Evolutionary conservation across 2,329 filamentous ascomycete genomes (phyloP), one percentile per base, ranked within the genome.

Genomic region (Fusarium sp.): DNA sequence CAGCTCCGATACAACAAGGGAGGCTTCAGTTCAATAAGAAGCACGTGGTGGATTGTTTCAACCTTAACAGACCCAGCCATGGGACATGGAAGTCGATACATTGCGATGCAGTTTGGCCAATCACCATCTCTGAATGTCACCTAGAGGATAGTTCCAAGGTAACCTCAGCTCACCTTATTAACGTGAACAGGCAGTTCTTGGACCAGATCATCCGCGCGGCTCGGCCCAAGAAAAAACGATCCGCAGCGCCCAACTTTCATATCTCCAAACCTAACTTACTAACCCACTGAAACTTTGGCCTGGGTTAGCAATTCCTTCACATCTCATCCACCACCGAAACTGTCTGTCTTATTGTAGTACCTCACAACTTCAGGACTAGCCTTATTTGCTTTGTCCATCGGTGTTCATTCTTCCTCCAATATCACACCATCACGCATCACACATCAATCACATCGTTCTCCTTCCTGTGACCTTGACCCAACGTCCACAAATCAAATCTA

Each of bases 221-320:
- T 72, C 70, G 70, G 70, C 66, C 70, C 70, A 72, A 72, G 62
- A 65, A 73, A 71, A 65, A 53, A 56, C 70, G 70, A 72, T 73
- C 70, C 70, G 61, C 70, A 73, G 70, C 60, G 70, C 70, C 70
- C 70, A 71, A 72, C 62, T 62, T 55, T 67, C 55, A 44, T 61
- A 73, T 73, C 61, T 71, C 61, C 70, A 50, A 50, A n/a, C 35
- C 47, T n/a, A 72, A 72, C 69, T 68, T 71, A 70, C 69, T 70
- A 57, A 72, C 70, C 65, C 70, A 72, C 70, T 70, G 60, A 65
- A 72, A 55, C 63, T 62, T 22, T 52, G 47, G 22, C 41, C 41
- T 66, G 62, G 46, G n/a, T 38, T 55, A 66, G 58, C 46, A 66
- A 69, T 72, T 65, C 69, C 42, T 62, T 72, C 58, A 55, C 49